These are phyloP conservation scores for Chloromonas sp. DNA, from an alignment of 163 green algal species.

Conservation along the genomic window DNA sequence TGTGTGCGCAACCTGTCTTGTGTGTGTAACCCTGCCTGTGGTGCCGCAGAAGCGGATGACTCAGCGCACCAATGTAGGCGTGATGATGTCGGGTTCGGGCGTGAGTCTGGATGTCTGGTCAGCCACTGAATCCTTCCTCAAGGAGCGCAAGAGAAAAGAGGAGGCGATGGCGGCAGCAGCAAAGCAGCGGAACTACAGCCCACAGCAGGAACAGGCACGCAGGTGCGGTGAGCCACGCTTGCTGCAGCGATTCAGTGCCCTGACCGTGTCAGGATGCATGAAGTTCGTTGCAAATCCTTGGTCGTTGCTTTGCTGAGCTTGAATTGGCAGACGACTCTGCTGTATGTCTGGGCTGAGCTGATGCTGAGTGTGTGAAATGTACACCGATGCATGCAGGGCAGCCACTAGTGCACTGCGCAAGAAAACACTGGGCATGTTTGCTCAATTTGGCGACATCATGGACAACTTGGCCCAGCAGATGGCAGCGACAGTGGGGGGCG, in stretches of 20 bases:
- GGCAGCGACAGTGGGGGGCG: slow-evolving; percentile 4
- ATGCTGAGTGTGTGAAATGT: not conserved
- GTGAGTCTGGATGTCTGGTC: slow-evolving; percentile 53
- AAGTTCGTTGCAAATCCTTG: not conserved
- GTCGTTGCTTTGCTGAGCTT: not conserved
- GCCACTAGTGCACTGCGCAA: slow-evolving; percentile 20
- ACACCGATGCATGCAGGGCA: slow-evolving; percentile 12
- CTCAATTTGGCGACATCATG: slow-evolving; percentile 1
- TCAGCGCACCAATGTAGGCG: slow-evolving; percentile 57
- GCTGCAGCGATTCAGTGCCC: not conserved
- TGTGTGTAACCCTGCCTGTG: not conserved
- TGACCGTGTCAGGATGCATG: not conserved
- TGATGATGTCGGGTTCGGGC: slow-evolving; percentile 76
- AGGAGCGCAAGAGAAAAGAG: slow-evolving; percentile 39
- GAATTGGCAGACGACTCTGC: not conserved
- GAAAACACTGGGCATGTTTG: slow-evolving; percentile 19
- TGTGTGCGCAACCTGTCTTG: too few relatives aligned
- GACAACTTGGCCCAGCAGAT: slow-evolving; percentile 4
- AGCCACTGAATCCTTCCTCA: slow-evolving; percentile 51
- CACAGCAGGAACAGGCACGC: slow-evolving; percentile 38
- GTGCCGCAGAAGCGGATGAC: slow-evolving; percentile 8
- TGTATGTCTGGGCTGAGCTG: not conserved
- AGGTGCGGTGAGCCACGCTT: slow-evolving; percentile 16
- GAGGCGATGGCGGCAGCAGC: slow-evolving; percentile 24
- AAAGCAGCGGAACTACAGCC: slow-evolving; percentile 27